phyloP scores from a whole-genome alignment of 1,139 yeast genomes.

The Entelexis paramagnoliae region DNA sequence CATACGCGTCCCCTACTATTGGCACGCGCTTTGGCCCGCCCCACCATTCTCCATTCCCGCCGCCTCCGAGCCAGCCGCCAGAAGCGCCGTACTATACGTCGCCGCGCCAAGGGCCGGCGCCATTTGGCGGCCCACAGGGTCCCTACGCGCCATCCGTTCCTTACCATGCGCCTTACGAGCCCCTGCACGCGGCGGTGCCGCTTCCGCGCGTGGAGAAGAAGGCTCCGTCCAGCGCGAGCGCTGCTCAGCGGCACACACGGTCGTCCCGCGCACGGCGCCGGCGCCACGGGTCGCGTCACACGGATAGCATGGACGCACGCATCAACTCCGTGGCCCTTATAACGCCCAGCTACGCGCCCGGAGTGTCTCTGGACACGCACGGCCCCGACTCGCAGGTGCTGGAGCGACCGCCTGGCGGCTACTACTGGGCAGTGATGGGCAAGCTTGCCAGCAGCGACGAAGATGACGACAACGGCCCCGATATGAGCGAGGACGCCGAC shows the following conservation, averaged over 20 bases:
- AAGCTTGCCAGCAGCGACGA: neutral
- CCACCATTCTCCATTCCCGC: neutral
- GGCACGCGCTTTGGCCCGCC: neutral
- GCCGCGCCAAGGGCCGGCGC: neutral
- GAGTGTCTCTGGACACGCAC: neutral
- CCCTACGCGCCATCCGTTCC: neutral
- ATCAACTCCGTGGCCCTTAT: slow-evolving; percentile 7
- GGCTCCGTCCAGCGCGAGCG: neutral
- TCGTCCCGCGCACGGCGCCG: neutral
- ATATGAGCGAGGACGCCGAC: neutral
- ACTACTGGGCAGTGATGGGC: slow-evolving; percentile 21
- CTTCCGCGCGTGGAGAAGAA: neutral
- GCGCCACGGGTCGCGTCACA: slow-evolving; percentile 3
- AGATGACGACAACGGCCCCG: slow-evolving; percentile 5
- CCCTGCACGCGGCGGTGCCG: neutral
- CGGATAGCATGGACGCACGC: slow-evolving; percentile 2
- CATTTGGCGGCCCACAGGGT: neutral
- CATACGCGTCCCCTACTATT: neutral
- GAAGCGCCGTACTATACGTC: neutral
- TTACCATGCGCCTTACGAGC: neutral
- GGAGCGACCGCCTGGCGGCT: slow-evolving; percentile 23
- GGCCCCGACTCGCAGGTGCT: slow-evolving; percentile 6
- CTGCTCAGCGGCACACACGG: neutral
- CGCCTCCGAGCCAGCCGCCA: neutral
- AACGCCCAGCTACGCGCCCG: slow-evolving; percentile 10